Conservation (phyloP, 441 rosid species). For the Adansonia madagascariensis region DNA sequence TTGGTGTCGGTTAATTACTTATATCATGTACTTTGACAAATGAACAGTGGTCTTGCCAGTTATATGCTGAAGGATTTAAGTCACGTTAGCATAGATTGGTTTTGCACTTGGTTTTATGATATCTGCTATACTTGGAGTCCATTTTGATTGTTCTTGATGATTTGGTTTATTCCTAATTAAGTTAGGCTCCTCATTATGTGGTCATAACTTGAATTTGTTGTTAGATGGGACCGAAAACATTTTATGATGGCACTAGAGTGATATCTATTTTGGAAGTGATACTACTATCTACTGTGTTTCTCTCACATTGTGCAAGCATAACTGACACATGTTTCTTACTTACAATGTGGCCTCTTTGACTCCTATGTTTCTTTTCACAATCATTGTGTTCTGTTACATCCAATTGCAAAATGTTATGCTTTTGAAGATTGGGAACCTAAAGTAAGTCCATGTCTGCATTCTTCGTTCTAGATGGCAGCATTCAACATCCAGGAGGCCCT, state of each 20-base stretch:
- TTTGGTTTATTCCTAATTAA: conserved; percentile 3
- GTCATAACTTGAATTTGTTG: not conserved
- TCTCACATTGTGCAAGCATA: not conserved
- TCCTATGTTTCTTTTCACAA: not conserved
- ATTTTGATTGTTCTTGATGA: not conserved
- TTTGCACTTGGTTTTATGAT: conserved; percentile 13
- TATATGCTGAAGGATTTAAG: not conserved
- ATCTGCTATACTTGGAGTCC: not conserved
- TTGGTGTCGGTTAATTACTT: not conserved
- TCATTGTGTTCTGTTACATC: not conserved
- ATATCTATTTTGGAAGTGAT: not conserved
- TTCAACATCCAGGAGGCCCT: conserved; percentile 98
- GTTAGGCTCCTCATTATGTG: not conserved
- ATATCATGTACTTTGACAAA: not conserved
- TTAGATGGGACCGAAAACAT: not conserved
- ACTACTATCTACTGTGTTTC: not conserved
- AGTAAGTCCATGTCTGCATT: conserved; percentile 30
- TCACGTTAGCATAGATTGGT: conserved; percentile 3
- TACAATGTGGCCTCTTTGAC: not conserved
- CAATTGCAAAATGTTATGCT: not conserved
- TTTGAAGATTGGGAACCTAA: conserved; percentile 17
- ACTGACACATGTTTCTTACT: not conserved
- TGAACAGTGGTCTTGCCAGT: no score
- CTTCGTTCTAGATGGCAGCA: conserved; percentile 93
- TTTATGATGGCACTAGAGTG: not conserved